Base-by-base conservation (phyloP, 805 yeast genomes). In the Jamesozyma gamospora region DNA sequence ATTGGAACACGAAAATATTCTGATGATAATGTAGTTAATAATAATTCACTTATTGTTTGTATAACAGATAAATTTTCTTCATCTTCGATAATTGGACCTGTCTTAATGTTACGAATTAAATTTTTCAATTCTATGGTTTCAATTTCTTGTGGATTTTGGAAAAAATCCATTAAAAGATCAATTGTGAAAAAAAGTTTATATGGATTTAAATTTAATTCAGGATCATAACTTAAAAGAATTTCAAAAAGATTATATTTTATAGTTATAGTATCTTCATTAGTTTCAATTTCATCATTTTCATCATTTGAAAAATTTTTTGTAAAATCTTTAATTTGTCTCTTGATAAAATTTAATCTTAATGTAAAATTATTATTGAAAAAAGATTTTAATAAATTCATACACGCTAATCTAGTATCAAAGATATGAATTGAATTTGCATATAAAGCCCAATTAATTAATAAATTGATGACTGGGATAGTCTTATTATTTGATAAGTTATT, bases 121-220 rank as follows among this genome's bases (percentile, higher is more conserved):
- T 65, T 64, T 45, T 74, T 72, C 14, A 74, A 63, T 15, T 70
- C 75, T 4, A 67, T 67, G 43, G 62, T 64, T 29, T 72, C 80
- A 40, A 72, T 80, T 40, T 73, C 74, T 25, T 50, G 45, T 5
- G 52, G 55, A 13, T 43, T 28, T 16, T 48, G 39, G 44, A 87
- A 71, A 2, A 87, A 55, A 40, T 72, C 74, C 32, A 82, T 66
- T 17, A 90, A 55, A 4, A 85, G 64, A 4, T 77, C 71, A 2
- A 82, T 66, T 0, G 95, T 76, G 61, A 90, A 88, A 92, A 95
- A 92, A 1, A 77, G 62, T 51, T 78, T 76, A 55, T 87, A 92
- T 0, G 99, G 96, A 48, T 92, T 90, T 27, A 88, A 61, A 39
- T 78, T 74, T 35, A 70, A 57, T 16, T 77, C 81, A 3, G 78